Conservation (phyloP, 768 basidiomycete genomes). For the Xerocomus spinulosus region DNA sequence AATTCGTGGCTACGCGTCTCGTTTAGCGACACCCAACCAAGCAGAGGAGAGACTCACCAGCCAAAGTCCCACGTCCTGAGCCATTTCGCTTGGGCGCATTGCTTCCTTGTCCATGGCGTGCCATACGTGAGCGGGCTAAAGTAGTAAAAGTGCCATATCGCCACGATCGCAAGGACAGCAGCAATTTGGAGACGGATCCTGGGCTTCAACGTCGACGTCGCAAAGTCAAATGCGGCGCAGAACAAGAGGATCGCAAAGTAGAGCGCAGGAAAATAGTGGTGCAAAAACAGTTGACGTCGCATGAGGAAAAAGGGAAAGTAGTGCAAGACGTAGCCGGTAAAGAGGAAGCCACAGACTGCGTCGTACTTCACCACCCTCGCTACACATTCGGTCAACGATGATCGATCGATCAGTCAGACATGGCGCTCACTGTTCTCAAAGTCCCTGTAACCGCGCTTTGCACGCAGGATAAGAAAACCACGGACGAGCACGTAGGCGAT, state of each 20-base stretch:
- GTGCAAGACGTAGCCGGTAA: constrained; percentile 88
- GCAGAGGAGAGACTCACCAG: constrained; percentile 47
- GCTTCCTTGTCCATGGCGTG: constrained; percentile 73
- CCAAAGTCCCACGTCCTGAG: constrained; percentile 95
- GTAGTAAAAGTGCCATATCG: constrained; percentile 71
- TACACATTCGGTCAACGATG: constrained; percentile 28
- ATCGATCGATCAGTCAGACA: constrained; percentile 2
- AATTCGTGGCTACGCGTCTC: constrained; percentile 56
- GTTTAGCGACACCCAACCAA: not conserved
- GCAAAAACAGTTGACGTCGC: constrained; percentile 94
- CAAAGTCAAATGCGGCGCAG: constrained; percentile 77
- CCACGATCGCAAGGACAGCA: constrained; percentile 64
- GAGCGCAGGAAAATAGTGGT: constrained; percentile 97
- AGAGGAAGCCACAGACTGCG: constrained; percentile 82
- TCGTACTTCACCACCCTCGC: constrained; percentile 93
- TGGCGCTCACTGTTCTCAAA: constrained; percentile 77
- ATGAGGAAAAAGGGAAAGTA: constrained; percentile 98
- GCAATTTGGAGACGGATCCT: constrained; percentile 77
- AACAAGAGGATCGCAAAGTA: constrained; percentile 84
- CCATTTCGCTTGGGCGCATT: constrained; percentile 79
- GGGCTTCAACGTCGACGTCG: constrained; percentile 75
- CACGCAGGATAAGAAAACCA: constrained; percentile 78
- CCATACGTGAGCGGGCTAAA: constrained; percentile 86
- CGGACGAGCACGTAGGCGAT: constrained; percentile 62
- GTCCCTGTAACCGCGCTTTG: constrained; percentile 87